These are phyloP conservation scores for Acanthamoeba healyi DNA, from an alignment of 208 protist genomes.

Conservation along the genomic window DNA sequence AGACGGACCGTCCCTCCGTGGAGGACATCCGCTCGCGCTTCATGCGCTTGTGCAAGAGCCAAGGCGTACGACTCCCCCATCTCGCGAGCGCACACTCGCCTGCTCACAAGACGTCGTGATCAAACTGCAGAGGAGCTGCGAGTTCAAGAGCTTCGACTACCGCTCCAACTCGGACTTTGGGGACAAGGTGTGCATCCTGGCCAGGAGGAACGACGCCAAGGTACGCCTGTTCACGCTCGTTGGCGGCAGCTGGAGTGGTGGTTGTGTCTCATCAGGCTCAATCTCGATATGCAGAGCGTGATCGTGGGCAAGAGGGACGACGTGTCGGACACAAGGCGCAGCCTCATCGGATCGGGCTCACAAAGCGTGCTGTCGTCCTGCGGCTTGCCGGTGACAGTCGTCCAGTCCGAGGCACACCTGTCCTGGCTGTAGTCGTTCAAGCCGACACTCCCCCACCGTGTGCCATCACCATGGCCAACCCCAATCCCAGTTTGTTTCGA, in stretches of 20 bases:
- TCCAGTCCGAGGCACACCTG: neutral
- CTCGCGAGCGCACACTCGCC: no score
- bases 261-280: neutral
- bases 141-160: slow-evolving; percentile 30
- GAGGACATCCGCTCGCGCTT: neutral
- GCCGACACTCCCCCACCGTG: no score
- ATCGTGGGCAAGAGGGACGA: slow-evolving; percentile 46
- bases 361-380: slow-evolving; percentile 43
- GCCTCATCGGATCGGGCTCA: neutral
- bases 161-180: neutral
- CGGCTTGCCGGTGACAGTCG: slow-evolving; percentile 25
- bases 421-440: slow-evolving; percentile 20
- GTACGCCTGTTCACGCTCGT: neutral
- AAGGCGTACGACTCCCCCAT: slow-evolving; percentile 1
- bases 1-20: no score
- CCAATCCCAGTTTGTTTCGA: neutral
- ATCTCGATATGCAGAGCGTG: neutral
- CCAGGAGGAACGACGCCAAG: neutral
- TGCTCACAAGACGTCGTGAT: neutral
- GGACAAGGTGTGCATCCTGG: neutral
- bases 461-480: no score
- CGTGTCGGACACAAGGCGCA: neutral
- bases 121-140: neutral
- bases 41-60: neutral
- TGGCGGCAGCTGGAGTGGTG: neutral